Evolutionary conservation across 2,329 filamentous ascomycete species (phyloP), one percentile per base, ranked within the genome.

Genomic region (Pestalotiopsis sp.): DNA sequence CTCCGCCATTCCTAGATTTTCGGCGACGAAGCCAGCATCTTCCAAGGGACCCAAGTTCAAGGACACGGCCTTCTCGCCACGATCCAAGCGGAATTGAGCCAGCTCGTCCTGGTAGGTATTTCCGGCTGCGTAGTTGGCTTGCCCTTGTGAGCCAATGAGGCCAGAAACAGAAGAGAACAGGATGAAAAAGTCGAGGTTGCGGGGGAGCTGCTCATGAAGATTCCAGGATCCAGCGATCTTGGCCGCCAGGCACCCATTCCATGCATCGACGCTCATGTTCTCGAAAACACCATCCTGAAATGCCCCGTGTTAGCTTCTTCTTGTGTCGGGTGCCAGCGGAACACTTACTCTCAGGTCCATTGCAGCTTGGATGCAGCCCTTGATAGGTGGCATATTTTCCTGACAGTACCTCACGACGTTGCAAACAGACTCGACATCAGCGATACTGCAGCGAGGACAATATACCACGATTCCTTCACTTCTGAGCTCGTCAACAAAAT

Each of bases 171-270:
- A 78, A 4, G 71, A 73, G 61, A 38, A 60, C 52, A 69, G 40
- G 61, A 69, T 36, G 68, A 79, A 79, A 70, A 80, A 77, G 65
- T 74, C 70, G 9, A 64, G 14, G 14, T 38, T 11, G 2, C 62
- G 59, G 12, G 69, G 66, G 12, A 66, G 66, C 41, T 74, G 57
- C 11, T 67, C 20, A 58, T 78, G 74, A 1, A 79, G 69, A 66
- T 80, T 80, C 70, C 70, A 74, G 17, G 76, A 76, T 11, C 77
- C 77, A n/a, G 68, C 23, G n/a, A 75, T 72, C 65, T 80, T 81
- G 13, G 77, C 25, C 25, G 76, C 9, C 60, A 45, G 17, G 75
- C 66, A 23, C 71, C 71, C 2, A 68, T 66, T 66, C 74, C 75
- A 80, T 9, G 73, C 58, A 5, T 69, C 57, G 60, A 69, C 57